phyloP scores from a whole-genome alignment of 1,284 basidiomycete genomes.

The Cystobasidiaceae sp. region DNA sequence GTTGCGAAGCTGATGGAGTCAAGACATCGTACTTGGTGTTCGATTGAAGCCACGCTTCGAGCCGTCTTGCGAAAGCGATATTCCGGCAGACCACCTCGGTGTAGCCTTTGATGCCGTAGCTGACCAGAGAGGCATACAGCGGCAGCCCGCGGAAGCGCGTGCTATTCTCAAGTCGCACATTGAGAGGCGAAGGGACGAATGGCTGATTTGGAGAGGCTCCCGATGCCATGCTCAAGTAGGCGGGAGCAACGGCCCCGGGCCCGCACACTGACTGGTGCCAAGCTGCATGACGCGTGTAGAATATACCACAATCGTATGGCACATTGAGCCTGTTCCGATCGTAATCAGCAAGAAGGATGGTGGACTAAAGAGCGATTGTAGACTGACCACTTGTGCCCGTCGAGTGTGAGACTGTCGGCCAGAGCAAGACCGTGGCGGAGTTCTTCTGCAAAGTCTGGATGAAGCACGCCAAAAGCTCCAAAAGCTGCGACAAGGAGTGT shows the following conservation, averaged over 20 bases:
- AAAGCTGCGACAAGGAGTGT: conserved; percentile 50
- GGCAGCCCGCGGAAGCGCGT: conserved; percentile 53
- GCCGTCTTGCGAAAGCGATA: conserved; percentile 48
- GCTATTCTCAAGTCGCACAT: conserved; percentile 52
- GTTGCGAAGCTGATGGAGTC: conserved; percentile 12
- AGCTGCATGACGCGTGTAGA: conserved; percentile 48
- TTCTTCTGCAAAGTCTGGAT: conserved; percentile 47
- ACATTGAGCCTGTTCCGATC: conserved; percentile 42
- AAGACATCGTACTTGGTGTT: conserved; percentile 46
- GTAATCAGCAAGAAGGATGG: background rate
- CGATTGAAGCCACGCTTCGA: conserved; percentile 44
- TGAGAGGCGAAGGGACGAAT: conserved; percentile 49
- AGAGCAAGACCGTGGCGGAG: conserved; percentile 47
- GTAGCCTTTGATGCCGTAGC: conserved; percentile 51
- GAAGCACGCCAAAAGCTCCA: conserved; percentile 50
- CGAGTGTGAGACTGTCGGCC: conserved; percentile 51
- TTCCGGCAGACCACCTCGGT: conserved; percentile 49
- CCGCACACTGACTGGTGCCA: conserved; percentile 49
- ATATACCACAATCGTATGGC: conserved; percentile 54
- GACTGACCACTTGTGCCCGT: conserved; percentile 48
- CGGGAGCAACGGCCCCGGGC: conserved; percentile 45
- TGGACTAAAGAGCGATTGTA: background rate
- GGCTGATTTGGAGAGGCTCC: background rate
- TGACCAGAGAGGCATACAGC: conserved; percentile 50
- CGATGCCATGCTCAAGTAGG: conserved; percentile 45